Base-by-base conservation (phyloP, 2,329 filamentous ascomycete genomes). In the Botrytis squamosa region DNA sequence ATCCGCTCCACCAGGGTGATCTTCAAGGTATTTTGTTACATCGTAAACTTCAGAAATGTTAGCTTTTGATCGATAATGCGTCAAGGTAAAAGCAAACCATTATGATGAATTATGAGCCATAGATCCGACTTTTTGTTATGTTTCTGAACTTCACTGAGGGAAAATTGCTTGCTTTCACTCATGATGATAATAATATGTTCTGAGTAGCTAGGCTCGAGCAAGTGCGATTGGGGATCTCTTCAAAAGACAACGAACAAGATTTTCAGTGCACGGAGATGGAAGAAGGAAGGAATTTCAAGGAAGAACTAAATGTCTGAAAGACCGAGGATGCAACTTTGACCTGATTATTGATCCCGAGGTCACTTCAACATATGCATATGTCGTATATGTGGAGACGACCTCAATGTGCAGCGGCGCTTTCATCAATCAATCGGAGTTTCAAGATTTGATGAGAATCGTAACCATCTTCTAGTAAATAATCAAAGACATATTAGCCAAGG, bases 1-100 rank as follows among this genome's bases (percentile, higher is more conserved):
- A 80, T 95, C 92, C 79, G 91, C 89, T 81, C 93, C 93, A 78
- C 93, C 93, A 71, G 89, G 89, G 75, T 91, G 89, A 73, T 91
- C 88, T 38, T 86, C 81, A 1, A 88, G 75, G 75, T 90, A 91
- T 62, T 85, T 84, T 1, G 88, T 86, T 18, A 90, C 82, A 79
- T 91, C 83, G 77, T 89, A 90, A 2, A 91, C 89, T 88, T 52
- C 70, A 63, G 44, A 65, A 59, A 64, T 22, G 33, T 71, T 25
- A 71, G 22, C 18, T 55, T 52, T 60, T 46, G 59, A 60, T 38
- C 4, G n/a, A 18, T 3, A 44, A n/a, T 25, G n/a, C 7, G 1
- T 44, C 29, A 14, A 57, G 29, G 33, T 5, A 38, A 69, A 42
- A 42, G 33, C 46, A 62, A n/a, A 87, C 86, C 86, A 82, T 89